These are phyloP conservation scores for Bacidia gigantensis DNA, from an alignment of 495 filamentous ascomycete species.

Conservation along the genomic window DNA sequence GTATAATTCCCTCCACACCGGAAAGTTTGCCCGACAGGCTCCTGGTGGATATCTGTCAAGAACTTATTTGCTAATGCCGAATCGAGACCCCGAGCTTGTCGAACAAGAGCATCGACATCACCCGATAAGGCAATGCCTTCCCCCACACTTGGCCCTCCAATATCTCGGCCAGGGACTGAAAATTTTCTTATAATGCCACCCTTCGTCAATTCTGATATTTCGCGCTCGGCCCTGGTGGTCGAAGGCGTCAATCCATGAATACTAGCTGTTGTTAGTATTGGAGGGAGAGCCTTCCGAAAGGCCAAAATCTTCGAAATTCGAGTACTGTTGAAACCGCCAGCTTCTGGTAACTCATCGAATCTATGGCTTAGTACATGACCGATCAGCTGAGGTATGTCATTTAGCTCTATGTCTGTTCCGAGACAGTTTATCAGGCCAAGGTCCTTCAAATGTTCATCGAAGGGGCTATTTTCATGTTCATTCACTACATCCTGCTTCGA, in stretches of 20 bases:
- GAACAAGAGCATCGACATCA: conserved; percentile 49
- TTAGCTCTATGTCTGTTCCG: conserved; percentile 37
- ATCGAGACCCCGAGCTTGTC: conserved; percentile 29
- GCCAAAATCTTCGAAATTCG: conserved; percentile 59
- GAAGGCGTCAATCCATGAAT: conserved; percentile 51
- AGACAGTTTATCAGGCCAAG: conserved; percentile 39
- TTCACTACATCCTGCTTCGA: conserved; percentile 22
- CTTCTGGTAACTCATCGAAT: conserved; percentile 54
- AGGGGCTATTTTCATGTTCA: conserved; percentile 24
- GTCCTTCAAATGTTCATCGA: conserved; percentile 42
- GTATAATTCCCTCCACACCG: conserved; percentile 33
- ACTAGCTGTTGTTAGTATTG: conserved; percentile 57
- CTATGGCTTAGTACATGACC: conserved; percentile 45
- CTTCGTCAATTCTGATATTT: conserved; percentile 49
- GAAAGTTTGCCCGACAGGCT: conserved; percentile 41
- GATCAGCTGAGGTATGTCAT: conserved; percentile 53
- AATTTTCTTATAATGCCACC: conserved; percentile 50
- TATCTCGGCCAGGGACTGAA: conserved; percentile 49
- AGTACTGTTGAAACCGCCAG: conserved; percentile 58
- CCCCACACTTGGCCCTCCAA: conserved; percentile 44
- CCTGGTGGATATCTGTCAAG: conserved; percentile 35
- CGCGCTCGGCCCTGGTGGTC: conserved; percentile 58
- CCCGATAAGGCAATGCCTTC: conserved; percentile 54
- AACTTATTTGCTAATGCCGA: conserved; percentile 43
- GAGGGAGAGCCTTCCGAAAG: conserved; percentile 50